phyloP scores from a whole-genome alignment of 768 basidiomycete species.

The Daedaleopsis sinensis region DNA sequence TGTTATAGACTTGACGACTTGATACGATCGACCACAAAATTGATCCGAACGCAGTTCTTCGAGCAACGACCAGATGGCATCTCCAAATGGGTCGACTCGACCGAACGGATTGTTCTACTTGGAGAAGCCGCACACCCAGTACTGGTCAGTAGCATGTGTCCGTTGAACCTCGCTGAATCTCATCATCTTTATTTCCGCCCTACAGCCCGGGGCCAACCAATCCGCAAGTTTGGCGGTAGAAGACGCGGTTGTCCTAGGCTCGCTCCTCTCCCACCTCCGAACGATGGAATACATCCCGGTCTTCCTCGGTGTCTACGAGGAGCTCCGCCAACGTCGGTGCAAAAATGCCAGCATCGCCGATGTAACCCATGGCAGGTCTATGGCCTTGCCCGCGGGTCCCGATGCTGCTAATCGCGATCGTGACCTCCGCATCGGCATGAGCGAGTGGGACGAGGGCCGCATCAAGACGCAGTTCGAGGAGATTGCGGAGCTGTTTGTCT shows the following conservation, averaged over 20 bases:
- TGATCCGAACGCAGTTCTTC: neutral
- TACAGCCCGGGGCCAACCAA: slow-evolving; percentile 58
- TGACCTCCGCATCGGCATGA: slow-evolving; percentile 36
- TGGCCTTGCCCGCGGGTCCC: slow-evolving; percentile 47
- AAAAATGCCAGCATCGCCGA: slow-evolving; percentile 47
- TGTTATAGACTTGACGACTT: neutral
- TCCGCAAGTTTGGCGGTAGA: slow-evolving; percentile 56
- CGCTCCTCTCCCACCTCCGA: slow-evolving; percentile 56
- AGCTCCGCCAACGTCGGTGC: slow-evolving; percentile 56
- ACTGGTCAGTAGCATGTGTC: slow-evolving; percentile 38
- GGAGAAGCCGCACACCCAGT: slow-evolving; percentile 66
- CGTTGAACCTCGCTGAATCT: neutral
- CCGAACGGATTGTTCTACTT: slow-evolving; percentile 51
- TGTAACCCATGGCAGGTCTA: slow-evolving; percentile 43
- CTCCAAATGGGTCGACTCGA: slow-evolving; percentile 45
- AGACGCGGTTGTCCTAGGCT: slow-evolving; percentile 62
- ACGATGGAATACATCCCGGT: slow-evolving; percentile 49
- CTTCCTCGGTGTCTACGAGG: slow-evolving; percentile 58
- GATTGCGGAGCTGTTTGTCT: slow-evolving; percentile 50
- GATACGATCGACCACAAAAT: neutral
- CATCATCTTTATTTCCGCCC: neutral
- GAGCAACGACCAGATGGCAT: neutral
- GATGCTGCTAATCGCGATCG: slow-evolving; percentile 49
- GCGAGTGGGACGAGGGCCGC: slow-evolving; percentile 49
- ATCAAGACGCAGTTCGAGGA: slow-evolving; percentile 55